These are phyloP conservation scores for Saccharum officinarum DNA, from an alignment of 176 grass and related monocot genomes.

Conservation along the genomic window DNA sequence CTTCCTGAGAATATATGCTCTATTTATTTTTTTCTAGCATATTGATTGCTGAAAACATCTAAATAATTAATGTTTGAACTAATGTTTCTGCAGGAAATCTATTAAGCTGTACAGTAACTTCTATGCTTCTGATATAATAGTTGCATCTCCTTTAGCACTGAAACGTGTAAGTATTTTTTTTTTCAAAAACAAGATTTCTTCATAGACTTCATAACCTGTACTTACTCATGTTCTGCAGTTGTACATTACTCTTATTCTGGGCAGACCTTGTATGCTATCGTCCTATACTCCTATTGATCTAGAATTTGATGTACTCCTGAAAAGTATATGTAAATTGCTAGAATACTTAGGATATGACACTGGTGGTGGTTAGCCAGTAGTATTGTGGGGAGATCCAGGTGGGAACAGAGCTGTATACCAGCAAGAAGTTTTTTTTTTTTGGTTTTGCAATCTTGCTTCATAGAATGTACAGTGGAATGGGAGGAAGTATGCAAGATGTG, in stretches of 20 bases:
- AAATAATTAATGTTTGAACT: constrained; percentile 27
- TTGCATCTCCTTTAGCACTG: constrained; percentile 92
- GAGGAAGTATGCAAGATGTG: neutral
- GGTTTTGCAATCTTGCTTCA: neutral
- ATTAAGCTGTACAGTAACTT: constrained; percentile 92
- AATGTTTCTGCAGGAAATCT: constrained; percentile 72
- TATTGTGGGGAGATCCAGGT: constrained; percentile 11
- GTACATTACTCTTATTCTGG: neutral
- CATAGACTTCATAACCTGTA: neutral
- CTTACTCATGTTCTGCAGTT: neutral
- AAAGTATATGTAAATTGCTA: constrained; percentile 13
- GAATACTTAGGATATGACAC: neutral
- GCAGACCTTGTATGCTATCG: neutral
- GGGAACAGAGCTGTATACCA: neutral
- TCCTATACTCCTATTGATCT: constrained; percentile 2
- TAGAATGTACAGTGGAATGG: constrained; percentile 1
- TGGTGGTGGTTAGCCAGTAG: neutral
- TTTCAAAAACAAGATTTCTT: neutral
- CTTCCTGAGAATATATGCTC: neutral
- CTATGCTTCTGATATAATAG: constrained; percentile 93
- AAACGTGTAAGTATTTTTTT: constrained; percentile 59
- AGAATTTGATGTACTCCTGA: constrained; percentile 1
- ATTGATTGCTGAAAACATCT: constrained; percentile 20
- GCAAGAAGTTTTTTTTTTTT: neutral
- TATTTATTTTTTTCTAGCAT: constrained; percentile 8